Evolutionary conservation across 345 rosid genomes (phyloP), one percentile per base, ranked within the genome.

Genomic region (Arabidopsis thaliana): DNA sequence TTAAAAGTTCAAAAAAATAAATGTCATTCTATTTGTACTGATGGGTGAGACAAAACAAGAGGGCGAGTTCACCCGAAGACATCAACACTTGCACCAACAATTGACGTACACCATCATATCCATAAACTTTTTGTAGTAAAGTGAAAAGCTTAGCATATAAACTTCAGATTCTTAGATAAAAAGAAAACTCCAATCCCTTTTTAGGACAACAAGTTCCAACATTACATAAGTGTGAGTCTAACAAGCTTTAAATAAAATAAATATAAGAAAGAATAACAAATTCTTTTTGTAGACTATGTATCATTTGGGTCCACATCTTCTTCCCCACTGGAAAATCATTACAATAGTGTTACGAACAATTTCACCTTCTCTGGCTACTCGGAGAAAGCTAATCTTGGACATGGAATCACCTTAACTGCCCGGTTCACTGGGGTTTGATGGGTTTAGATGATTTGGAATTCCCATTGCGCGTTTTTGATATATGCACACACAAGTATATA

Each of bases 401-500:
- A 74, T 7, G 16, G 49, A 45, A 48, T 16, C 72, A 48, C 25
- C 42, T 57, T 20, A 57, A 74, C 59, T 13, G 34, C 59, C 59
- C 0, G 32, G 42, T 37, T 28, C 42, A 57, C 66, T 38, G 44
- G 33, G 53, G 25, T 22, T 51, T 52, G 44, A 28, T 38, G 49
- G 58, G 37, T 46, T 59, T 8, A 46, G 45, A 46, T 5, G 67
- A 28, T 51, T 72, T 51, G 42, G 69, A 62, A 55, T 44, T 65
- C 38, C 57, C 58, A 41, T 73, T 57, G 71, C 30, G 14, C 3
- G 34, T 63, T 44, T 73, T 34, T 14, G 30, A 40, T 69, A 60
- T 76, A 61, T 68, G 75, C 79, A 76, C 74, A 68, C 79, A 68
- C 3, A 76, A 11, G 69, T 75, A 52, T 75, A 76, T 16, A 69